These are phyloP conservation scores for Cardamine chenopodiifolia DNA, from an alignment of 345 rosid species.

Conservation along the genomic window DNA sequence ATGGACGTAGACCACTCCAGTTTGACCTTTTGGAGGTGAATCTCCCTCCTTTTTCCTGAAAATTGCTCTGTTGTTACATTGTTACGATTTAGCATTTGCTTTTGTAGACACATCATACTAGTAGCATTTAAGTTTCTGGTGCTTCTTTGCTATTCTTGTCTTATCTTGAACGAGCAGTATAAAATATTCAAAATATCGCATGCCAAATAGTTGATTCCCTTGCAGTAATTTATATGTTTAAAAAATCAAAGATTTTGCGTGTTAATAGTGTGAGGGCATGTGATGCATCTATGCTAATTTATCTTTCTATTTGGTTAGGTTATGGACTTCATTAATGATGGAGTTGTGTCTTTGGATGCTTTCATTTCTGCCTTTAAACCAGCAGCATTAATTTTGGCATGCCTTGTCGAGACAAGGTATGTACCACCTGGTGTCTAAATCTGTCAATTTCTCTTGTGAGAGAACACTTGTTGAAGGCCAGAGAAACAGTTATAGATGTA, in stretches of 20 bases:
- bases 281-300: conserved; percentile 2
- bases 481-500: not conserved
- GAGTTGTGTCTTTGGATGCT: conserved; percentile 86
- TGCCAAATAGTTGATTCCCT: not conserved
- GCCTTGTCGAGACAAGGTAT: conserved; percentile 79
- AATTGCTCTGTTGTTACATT: not conserved
- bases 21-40: conserved; percentile 78
- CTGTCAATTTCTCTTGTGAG: conserved; percentile 11
- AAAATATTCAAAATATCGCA: not conserved
- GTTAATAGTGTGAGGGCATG: not conserved
- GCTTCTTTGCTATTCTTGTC: not conserved
- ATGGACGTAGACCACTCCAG: conserved; percentile 48
- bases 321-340: conserved; percentile 97
- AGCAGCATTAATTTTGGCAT: conserved; percentile 68
- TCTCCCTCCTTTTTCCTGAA: not conserved
- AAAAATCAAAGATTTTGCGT: not conserved
- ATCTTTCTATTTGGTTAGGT: conserved; percentile 54
- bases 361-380: conserved; percentile 66
- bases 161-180: not conserved
- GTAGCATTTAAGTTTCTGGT: conserved; percentile 4
- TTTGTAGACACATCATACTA: conserved; percentile 10
- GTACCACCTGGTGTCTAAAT: conserved; percentile 16
- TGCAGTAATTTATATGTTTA: not conserved
- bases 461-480: conserved; percentile 1
- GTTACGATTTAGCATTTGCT: not conserved